Evolutionary conservation across 1,284 basidiomycete species (phyloP).

Genomic region (Microbotryum saponariae): DNA sequence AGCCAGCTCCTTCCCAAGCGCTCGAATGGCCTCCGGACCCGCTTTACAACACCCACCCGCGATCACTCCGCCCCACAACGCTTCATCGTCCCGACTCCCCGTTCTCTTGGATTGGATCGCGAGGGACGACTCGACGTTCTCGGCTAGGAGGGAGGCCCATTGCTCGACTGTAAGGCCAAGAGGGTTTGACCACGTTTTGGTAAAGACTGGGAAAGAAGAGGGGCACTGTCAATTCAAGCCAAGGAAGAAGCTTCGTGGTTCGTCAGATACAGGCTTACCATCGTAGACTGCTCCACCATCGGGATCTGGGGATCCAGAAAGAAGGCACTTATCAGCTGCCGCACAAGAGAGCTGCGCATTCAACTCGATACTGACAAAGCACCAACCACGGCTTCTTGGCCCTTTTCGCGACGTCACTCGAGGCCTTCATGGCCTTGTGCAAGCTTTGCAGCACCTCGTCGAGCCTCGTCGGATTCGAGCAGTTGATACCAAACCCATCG

Average conservation of each 20-base stretch:
- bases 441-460: background rate
- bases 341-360: background rate
- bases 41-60: constrained; percentile 31
- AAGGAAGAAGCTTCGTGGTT: background rate
- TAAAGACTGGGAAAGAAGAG: constrained; percentile 3
- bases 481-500: constrained; percentile 26
- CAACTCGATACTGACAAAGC: constrained; percentile 11
- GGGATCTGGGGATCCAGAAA: constrained; percentile 14
- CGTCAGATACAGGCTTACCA: background rate
- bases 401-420: background rate
- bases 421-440: background rate
- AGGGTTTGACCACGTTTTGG: constrained; percentile 24
- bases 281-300: constrained; percentile 30
- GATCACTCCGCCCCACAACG: constrained; percentile 11
- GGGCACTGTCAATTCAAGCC: too few species aligned
- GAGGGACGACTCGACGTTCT: constrained; percentile 7
- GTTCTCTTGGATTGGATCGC: background rate
- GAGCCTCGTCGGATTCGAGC: constrained; percentile 16
- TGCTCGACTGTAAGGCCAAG: constrained; percentile 15
- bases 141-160: constrained; percentile 18
- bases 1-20: constrained; percentile 9
- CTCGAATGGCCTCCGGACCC: constrained; percentile 17
- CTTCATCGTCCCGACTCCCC: background rate
- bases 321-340: background rate
- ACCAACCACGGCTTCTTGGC: constrained; percentile 18